Base-by-base conservation (phyloP, 2,329 filamentous ascomycete genomes). In the Sclerotiophoma versabilis region DNA sequence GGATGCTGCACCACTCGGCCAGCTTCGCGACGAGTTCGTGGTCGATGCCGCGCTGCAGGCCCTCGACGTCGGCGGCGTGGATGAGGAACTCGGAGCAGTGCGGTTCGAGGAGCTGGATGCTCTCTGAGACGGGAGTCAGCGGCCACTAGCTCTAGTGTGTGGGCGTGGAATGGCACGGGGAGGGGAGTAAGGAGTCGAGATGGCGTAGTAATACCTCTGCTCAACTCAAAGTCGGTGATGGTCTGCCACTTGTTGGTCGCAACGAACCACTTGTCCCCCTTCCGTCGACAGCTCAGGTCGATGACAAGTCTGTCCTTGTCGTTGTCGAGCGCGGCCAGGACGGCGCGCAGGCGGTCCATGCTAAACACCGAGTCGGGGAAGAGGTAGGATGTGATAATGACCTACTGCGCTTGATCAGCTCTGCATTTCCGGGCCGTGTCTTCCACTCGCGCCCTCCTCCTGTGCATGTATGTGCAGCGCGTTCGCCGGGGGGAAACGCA, bases 211-310 rank as follows among this genome's bases (percentile, higher is more conserved):
- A 51, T 77, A 93, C 93, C 90, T 82, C 90, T 81, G 60, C 88
- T 93, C 61, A 99, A 87, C 73, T 97, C 92, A 87, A 96, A 96
- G 69, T 97, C 91, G 1, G 95, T 98, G 50, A 98, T 88, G 1
- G 92, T 96, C 81, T 98, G 95, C 95, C 95, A 99, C 75, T 96
- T 96, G 76, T 99, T 91, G 89, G 96, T 99, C 49, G 95, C 93
- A n/a, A 99, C 95, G 68, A 90, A 92, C 95, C 95, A 99, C 32
- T 80, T 88, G 50, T 88, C 81, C 30, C 83, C 89, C 56, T 87
- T 88, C 54, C 87, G 83, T 45, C 95, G 87, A 73, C 95, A 99
- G 76, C 92, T 96, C 20, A 99, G 84, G 72, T 99, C 95, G 72
- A 99, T 93, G 63, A 99, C 93, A 42, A 99, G 85, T 76, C 91